Percentiles rank a stretch among this genome's conserved stretches.
Conservation (phyloP, 257 asterid genomes). For the Craterostigma plantagineum region DNA sequence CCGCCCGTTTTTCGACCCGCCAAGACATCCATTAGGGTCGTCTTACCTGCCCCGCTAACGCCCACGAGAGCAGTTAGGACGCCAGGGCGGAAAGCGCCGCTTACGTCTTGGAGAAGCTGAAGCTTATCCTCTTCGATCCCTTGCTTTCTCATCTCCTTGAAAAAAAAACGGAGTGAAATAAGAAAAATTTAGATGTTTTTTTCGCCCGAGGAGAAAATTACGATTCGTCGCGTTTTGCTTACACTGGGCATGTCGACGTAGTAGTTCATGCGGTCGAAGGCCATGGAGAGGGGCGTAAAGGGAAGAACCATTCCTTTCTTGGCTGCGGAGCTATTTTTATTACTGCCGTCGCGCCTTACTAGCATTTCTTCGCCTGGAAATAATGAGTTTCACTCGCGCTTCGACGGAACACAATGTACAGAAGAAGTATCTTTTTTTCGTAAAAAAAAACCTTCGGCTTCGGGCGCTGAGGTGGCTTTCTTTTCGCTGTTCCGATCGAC, state of each 20-base stretch:
- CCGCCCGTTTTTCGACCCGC: slow-evolving; percentile 59
- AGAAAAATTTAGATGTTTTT: no score
- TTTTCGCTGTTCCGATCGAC: no score
- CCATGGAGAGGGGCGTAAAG: slow-evolving; percentile 32
- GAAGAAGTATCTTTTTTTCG: no score
- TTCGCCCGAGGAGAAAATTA: not conserved
- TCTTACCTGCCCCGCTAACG: slow-evolving; percentile 56
- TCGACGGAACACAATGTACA: no score
- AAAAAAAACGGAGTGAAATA: not conserved
- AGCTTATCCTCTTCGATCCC: slow-evolving; percentile 26
- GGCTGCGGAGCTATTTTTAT: not conserved
- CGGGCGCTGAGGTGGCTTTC: no score
- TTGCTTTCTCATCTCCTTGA: slow-evolving; percentile 42
- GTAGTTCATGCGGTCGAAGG: slow-evolving; percentile 27
- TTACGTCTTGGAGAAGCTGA: slow-evolving; percentile 28
- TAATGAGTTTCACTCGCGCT: not conserved
- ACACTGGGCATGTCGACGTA: slow-evolving; percentile 36
- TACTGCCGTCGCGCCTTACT: not conserved
- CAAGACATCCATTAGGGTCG: slow-evolving; percentile 56
- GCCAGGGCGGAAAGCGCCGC: slow-evolving; percentile 50
- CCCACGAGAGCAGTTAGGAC: slow-evolving; percentile 48
- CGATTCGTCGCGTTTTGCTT: slow-evolving; percentile 8
- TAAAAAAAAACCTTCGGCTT: no score
- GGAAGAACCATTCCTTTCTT: slow-evolving; percentile 34
- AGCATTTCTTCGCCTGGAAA: not conserved